Base-by-base conservation (phyloP, 495 filamentous ascomycete genomes). In the Sordaria brevicollis region DNA sequence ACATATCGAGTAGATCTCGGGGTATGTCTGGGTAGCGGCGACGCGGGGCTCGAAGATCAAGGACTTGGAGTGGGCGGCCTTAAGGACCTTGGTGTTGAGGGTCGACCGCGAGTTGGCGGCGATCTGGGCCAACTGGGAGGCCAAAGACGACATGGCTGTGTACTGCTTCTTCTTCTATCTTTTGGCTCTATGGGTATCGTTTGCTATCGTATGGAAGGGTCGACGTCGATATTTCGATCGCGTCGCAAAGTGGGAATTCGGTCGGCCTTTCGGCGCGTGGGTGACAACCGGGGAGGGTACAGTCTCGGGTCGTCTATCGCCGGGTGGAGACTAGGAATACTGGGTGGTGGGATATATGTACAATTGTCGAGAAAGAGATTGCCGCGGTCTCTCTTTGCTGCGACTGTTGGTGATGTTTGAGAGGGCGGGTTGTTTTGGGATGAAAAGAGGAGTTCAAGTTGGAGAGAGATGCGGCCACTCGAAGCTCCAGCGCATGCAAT, bases 81-180 rank as follows among this genome's bases (percentile, higher is more conserved):
- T 93, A 80, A 97, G 91, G 66, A 92, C 91, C 77, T 96, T 96
- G 65, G 96, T 87, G 76, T 98, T 91, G 69, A 98, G 87, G 49
- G 89, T 86, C 80, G 90, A 88, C 67, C 89, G 91, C 68, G 91
- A 92, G 74, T 89, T 89, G 69, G 88, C 86, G 70, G 92, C 89
- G 74, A 95, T 91, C 76, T 90, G 87, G 81, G 90, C 89, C 79
- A 96, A 77, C 85, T 95, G 93, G 80, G 87, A 85, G 76, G 90
- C 87, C 73, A 96, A 87, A 77, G 90, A 89, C 67, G 92, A 89
- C 68, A 91, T 62, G 49, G 3, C 2, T 62, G 49, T 31, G 49
- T 57, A 29, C 17, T 65, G 9, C n/a, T 35, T 65, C n/a, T n/a
- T n/a, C n/a, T n/a, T 13, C 8, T 15, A 37, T 15, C 54, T 39